Evolutionary conservation across 169 alveolate genomes (phyloP), one percentile per base, ranked within the genome.

Genomic region (Miamiensis avidus): DNA sequence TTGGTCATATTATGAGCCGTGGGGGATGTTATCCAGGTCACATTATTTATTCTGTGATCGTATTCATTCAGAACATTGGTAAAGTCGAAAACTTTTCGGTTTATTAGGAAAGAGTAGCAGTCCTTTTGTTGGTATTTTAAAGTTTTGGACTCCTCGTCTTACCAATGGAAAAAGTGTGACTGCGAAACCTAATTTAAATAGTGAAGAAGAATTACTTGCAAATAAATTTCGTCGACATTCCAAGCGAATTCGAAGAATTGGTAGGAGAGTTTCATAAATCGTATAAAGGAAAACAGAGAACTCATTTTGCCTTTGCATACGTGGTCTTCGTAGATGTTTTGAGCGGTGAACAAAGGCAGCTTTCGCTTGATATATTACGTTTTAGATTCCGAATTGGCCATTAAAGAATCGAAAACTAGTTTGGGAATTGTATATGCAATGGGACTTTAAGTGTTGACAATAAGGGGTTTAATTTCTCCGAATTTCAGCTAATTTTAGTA

Each of bases 341-440:
- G 26, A 11, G 69, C 69, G 69, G 26, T 49, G 26, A 4, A 49
- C 69, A 49, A 49, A 49, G 4, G 26, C 26, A 49, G 20, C 20
- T 49, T 49, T 49, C 20, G 4, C 69, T 49, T 20, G 69, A 49
- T 49, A 11, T 4, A 11, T 11, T 11, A 11, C 20, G 4, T 49
- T 49, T 49, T 49, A 49, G 20, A 49, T 11, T 49, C 20, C 26
- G 4, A 11, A 49, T 34, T n/a, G 64, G 64, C 29, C 33, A 79
- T 29, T 15, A 81, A 75, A 82, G 89, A 91, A 83, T 93, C 95
- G 85, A 69, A 93, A 28, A 89, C 74, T 25, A 89, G 25, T 78
- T 93, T 89, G 29, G 95, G 95, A 0, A 91, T 34, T 20, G 73
- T 31, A 49, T 65, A 82, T 16, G n/a, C n/a, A 0, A 82, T 87